phyloP scores from a whole-genome alignment of 2,329 filamentous ascomycete species.

The Plenodomus lindquistii region DNA sequence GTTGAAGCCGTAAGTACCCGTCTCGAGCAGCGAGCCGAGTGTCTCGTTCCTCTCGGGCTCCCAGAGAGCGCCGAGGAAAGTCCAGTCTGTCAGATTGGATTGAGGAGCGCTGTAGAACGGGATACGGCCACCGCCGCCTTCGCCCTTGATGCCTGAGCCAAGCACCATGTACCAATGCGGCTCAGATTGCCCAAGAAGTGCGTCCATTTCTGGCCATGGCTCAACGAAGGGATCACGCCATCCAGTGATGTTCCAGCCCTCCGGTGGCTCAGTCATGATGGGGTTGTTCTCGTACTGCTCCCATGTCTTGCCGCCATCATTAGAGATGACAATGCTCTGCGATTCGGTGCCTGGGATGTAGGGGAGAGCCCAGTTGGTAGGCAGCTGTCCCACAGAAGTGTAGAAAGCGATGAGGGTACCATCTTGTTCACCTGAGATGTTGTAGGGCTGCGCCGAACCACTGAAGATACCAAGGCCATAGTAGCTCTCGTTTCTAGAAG shows the following conservation, averaged over 20 bases:
- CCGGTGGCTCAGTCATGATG: slow-evolving; percentile 48
- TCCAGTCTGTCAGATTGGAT: slow-evolving; percentile 51
- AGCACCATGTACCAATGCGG: slow-evolving; percentile 53
- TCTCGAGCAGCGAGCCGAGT: slow-evolving; percentile 48
- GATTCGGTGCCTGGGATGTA: slow-evolving; percentile 53
- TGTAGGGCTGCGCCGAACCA: slow-evolving; percentile 55
- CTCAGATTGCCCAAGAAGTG: slow-evolving; percentile 45
- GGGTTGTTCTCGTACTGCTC: slow-evolving; percentile 53
- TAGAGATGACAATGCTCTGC: slow-evolving; percentile 51
- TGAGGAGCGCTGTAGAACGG: slow-evolving; percentile 53
- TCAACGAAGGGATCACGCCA: slow-evolving; percentile 40
- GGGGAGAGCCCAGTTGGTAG: slow-evolving; percentile 51
- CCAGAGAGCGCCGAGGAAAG: slow-evolving; percentile 52
- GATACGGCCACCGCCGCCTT: slow-evolving; percentile 51
- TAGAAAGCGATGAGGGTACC: slow-evolving; percentile 54
- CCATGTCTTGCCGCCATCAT: slow-evolving; percentile 54
- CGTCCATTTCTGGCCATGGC: slow-evolving; percentile 49
- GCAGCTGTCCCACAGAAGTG: slow-evolving; percentile 52
- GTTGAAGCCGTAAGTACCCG: slow-evolving; percentile 53
- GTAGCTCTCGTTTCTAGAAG: slow-evolving; percentile 46
- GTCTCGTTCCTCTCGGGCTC: slow-evolving; percentile 49
- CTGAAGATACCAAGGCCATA: slow-evolving; percentile 59
- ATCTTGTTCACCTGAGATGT: slow-evolving; percentile 51
- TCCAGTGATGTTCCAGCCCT: slow-evolving; percentile 51
- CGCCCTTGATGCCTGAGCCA: slow-evolving; percentile 53